Base-by-base conservation (phyloP, 169 alveolate species). In the Eimeria sp. region DNA sequence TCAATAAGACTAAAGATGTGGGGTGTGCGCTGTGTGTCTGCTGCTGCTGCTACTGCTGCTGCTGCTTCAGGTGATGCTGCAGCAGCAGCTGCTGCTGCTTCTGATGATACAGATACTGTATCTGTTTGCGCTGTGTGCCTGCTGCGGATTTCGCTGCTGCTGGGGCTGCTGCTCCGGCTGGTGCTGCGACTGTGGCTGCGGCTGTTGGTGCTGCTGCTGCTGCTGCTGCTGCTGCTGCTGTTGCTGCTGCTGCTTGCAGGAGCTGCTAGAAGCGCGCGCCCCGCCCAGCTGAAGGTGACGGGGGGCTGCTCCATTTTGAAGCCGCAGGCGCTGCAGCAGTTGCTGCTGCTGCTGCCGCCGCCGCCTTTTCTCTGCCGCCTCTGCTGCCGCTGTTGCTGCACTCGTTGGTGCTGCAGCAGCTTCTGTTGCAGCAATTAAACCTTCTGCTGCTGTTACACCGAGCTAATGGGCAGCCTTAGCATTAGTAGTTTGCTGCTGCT, bases 1-100 rank as follows among this genome's bases (percentile, higher is more conserved):
- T 82, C 89, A 47, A 82, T 30, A 54, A 82, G 25, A n/a, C 73
- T 82, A 34, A 82, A 82, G 16, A 82, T 82, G 89, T 82, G 89
- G 14, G 89, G 89, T 40, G n/a, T 51, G 10, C 89, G 89, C 89
- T 51, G 73, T 14, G 25, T 82, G 89, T 63, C 72, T 47, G 65
- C 47, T 51, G 87, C 87, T 76, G 87, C 87, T 76, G 54, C 61
- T 76, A 30, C 30, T 22, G 87, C 57, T 76, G 87, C 87, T 34
- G 57, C 87, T 76, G 61, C 61, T 51, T n/a, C n/a, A n/a, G n/a
- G n/a, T n/a, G n/a, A n/a, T n/a, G n/a, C n/a, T n/a, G n/a, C n/a
- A n/a, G n/a, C n/a, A n/a, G n/a, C n/a, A n/a, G n/a, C n/a, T n/a
- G n/a, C n/a, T n/a, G n/a, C n/a, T n/a, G n/a, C n/a, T n/a, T n/a